phyloP scores from a whole-genome alignment of 768 basidiomycete genomes.

The Termitomyces sp. region DNA sequence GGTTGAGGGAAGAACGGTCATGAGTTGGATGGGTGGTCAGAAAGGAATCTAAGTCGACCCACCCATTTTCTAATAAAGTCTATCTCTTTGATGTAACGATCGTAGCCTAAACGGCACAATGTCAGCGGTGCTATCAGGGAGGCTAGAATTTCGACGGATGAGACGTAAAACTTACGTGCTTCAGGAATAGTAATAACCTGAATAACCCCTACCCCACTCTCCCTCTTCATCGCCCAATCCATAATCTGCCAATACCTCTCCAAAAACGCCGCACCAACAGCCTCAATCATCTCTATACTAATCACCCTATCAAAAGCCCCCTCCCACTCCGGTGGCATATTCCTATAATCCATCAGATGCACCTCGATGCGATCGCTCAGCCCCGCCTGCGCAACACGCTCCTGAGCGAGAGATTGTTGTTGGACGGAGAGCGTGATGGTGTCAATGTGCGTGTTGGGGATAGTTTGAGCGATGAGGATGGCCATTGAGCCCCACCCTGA shows the following conservation, averaged over 20 bases:
- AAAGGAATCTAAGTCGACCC: background rate
- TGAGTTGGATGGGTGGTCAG: background rate
- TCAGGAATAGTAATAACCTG: slow-evolving; percentile 71
- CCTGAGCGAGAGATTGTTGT: slow-evolving; percentile 34
- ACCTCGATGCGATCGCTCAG: slow-evolving; percentile 53
- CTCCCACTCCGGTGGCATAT: slow-evolving; percentile 62
- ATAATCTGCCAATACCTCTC: slow-evolving; percentile 62
- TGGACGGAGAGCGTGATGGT: slow-evolving; percentile 64
- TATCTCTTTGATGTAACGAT: slow-evolving; percentile 2
- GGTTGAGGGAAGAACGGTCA: background rate
- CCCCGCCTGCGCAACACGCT: slow-evolving; percentile 53
- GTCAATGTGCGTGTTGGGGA: slow-evolving; percentile 60
- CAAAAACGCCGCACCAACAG: slow-evolving; percentile 66
- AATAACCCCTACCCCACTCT: slow-evolving; percentile 62
- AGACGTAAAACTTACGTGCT: background rate
- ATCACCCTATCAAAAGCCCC: slow-evolving; percentile 67
- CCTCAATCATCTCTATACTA: slow-evolving; percentile 79
- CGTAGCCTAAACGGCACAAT: background rate
- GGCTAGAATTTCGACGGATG: background rate
- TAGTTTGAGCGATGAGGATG: slow-evolving; percentile 54
- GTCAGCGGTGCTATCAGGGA: background rate
- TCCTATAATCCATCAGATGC: slow-evolving; percentile 75
- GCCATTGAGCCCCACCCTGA: slow-evolving; percentile 78
- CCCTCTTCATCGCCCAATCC: slow-evolving; percentile 63
- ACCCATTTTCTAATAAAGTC: slow-evolving; percentile 6